Conservation (phyloP, 257 asterid species). For the Rhazya stricta region DNA sequence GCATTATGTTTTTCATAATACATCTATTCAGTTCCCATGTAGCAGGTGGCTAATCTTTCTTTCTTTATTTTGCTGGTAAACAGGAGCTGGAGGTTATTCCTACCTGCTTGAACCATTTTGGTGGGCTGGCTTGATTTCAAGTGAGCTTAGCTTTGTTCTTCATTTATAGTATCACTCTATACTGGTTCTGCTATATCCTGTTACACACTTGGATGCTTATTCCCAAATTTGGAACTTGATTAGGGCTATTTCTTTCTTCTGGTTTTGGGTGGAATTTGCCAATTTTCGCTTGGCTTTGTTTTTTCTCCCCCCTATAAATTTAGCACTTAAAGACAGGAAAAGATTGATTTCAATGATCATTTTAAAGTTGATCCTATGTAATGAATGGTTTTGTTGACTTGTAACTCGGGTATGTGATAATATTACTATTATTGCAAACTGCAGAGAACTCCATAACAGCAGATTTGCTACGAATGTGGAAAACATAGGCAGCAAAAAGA, state of each 20-base stretch:
- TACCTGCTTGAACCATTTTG: slow-evolving; percentile 79
- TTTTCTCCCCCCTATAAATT: neutral
- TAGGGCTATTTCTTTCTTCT: neutral
- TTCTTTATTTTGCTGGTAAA: neutral
- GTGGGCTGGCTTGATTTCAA: slow-evolving; percentile 90
- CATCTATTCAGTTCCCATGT: neutral
- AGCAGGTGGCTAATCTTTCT: neutral
- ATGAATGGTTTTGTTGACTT: neutral
- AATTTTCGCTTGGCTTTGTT: neutral
- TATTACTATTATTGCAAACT: neutral
- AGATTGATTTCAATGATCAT: neutral
- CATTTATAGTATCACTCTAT: neutral
- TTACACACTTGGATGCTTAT: neutral
- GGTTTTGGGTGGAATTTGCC: neutral
- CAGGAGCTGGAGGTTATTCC: slow-evolving; percentile 86
- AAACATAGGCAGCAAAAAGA: neutral
- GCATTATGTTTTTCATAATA: too few relatives aligned
- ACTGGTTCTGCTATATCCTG: neutral
- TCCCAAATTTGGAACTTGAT: neutral
- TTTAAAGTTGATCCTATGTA: too few relatives aligned
- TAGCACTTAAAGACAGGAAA: neutral
- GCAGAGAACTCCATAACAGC: neutral
- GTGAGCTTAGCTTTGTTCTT: slow-evolving; percentile 35
- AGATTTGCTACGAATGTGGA: neutral
- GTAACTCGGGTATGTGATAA: neutral